Percentiles rank a stretch among this genome's conserved stretches.
These are phyloP conservation scores for Phyllosticta citribraziliensis DNA, from an alignment of 2,329 filamentous ascomycete species.

Conservation along the genomic window DNA sequence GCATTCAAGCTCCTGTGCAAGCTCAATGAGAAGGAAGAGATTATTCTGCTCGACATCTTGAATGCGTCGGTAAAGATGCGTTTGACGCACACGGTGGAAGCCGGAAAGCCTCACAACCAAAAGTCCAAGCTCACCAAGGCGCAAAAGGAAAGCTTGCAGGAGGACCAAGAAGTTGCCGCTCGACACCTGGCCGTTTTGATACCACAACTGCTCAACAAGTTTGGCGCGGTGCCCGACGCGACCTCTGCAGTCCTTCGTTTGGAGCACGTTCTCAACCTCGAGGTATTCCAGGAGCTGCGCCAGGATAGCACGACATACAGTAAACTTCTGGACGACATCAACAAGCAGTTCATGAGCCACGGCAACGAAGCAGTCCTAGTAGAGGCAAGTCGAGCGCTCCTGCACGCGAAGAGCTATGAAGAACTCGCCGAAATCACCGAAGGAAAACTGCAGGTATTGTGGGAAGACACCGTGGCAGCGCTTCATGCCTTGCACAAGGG, in stretches of 20 bases:
- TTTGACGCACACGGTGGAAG: constrained; percentile 57
- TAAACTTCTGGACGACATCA: constrained; percentile 78
- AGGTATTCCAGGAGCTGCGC: constrained; percentile 78
- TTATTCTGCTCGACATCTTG: constrained; percentile 77
- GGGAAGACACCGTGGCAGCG: constrained; percentile 72
- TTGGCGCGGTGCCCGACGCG: constrained; percentile 77
- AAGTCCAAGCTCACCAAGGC: constrained; percentile 45
- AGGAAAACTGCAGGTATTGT: constrained; percentile 67
- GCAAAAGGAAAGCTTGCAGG: constrained; percentile 51
- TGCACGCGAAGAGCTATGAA: constrained; percentile 78
- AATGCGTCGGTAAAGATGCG: constrained; percentile 70
- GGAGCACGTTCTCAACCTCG: constrained; percentile 76
- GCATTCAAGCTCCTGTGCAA: constrained; percentile 63
- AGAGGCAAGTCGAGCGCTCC: constrained; percentile 71
- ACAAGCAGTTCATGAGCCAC: constrained; percentile 89
- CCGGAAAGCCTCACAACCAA: constrained; percentile 43
- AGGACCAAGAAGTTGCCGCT: constrained; percentile 69
- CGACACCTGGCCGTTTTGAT: constrained; percentile 69
- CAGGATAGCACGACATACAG: constrained; percentile 76
- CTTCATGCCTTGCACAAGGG: constrained; percentile 60
- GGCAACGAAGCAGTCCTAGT: constrained; percentile 75
- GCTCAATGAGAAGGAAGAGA: constrained; percentile 64
- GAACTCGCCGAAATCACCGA: constrained; percentile 82
- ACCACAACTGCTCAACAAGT: constrained; percentile 82
- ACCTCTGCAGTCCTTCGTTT: constrained; percentile 77